These are phyloP conservation scores for Populus simonii DNA, from an alignment of 345 rosid species.

Conservation along the genomic window DNA sequence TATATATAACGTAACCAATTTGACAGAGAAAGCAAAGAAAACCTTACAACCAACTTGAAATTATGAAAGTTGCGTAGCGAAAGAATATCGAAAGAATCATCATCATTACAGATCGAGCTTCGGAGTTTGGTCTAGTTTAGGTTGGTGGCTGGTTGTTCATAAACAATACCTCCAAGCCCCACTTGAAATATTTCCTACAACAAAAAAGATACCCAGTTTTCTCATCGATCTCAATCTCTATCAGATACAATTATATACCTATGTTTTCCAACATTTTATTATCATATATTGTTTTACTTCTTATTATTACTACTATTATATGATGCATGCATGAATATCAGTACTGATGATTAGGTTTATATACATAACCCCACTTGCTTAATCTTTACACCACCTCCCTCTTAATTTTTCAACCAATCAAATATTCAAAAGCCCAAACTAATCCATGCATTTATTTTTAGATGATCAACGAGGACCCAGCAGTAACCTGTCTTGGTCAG, in stretches of 20 bases:
- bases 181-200: slow-evolving; percentile 1
- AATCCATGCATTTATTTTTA: neutral
- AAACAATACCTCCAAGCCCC: neutral
- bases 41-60: slow-evolving; percentile 25
- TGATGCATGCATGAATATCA: neutral
- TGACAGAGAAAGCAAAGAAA: neutral
- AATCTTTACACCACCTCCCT: neutral
- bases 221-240: neutral
- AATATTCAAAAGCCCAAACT: no score
- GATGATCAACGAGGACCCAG: slow-evolving; percentile 6
- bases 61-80: slow-evolving; percentile 12
- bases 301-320: neutral
- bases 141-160: neutral
- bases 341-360: neutral
- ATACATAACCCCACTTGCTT: slow-evolving; percentile 7
- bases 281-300: neutral
- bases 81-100: neutral
- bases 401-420: neutral
- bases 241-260: neutral
- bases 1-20: neutral
- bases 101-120: slow-evolving; percentile 15
- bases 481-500: slow-evolving; percentile 14
- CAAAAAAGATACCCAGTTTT: neutral
- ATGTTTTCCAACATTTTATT: neutral
- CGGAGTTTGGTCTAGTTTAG: slow-evolving; percentile 12